Conservation (phyloP, 2,329 filamentous ascomycete genomes). For the Claviceps pazoutovae region DNA sequence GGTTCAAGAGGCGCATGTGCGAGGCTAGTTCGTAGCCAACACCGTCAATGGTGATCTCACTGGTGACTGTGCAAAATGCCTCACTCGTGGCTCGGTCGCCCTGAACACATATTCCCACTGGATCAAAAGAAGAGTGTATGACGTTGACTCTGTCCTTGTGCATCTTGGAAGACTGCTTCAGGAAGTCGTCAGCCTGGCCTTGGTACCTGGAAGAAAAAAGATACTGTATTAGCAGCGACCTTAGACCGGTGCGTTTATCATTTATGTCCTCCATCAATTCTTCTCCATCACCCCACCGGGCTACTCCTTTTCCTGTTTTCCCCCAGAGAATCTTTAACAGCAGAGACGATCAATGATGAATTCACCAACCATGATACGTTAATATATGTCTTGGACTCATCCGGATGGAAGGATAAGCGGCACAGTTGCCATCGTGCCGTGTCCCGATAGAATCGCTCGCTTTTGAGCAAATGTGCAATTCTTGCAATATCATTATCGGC, state of each 20-base stretch:
- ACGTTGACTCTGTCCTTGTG: background rate
- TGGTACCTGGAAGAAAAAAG: background rate
- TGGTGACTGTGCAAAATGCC: background rate
- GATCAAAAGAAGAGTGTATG: background rate
- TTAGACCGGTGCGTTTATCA: no score
- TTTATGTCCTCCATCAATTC: no score
- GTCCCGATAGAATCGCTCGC: background rate
- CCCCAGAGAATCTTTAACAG: no score
- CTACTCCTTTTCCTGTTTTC: no score
- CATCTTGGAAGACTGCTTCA: background rate
- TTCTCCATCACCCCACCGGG: no score
- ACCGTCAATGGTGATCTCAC: background rate
- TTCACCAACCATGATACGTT: background rate
- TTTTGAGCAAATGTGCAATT: background rate
- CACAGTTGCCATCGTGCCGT: background rate
- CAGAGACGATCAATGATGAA: no score
- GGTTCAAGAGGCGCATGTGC: background rate
- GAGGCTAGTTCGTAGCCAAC: background rate
- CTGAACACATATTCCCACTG: background rate
- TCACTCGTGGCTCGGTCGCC: background rate
- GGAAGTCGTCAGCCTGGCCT: background rate
- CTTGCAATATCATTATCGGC: background rate
- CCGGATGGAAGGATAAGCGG: background rate
- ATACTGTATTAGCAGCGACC: no score
- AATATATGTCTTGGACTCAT: background rate